Base-by-base conservation (phyloP, 164 flowering plant genomes). In the Nelumbo lutea region DNA sequence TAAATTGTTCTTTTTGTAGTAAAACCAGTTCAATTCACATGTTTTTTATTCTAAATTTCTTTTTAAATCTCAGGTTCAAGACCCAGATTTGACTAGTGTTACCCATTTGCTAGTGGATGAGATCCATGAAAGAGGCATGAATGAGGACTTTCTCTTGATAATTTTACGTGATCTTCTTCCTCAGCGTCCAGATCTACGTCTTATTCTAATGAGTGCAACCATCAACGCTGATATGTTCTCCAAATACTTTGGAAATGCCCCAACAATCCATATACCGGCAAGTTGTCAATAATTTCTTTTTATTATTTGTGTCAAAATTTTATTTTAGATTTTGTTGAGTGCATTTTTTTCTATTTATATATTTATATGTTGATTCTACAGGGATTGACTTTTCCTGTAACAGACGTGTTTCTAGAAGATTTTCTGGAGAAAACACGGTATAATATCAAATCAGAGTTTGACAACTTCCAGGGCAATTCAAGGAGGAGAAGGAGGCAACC, bases 71-170 rank as follows among this genome's bases (percentile, higher is more conserved):
- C 90, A 94, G 98, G 90, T 90, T 74, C 84, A 87, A 69, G 97
- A 94, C 68, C 97, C 98, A 48, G 64, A 78, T 61, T 79, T 94
- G 64, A 81, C 83, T 69, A 91, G 95, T 65, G 84, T 90, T 53
- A 94, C 91, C 82, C 96, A 94, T 84, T 82, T 94, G 81, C 73
- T 94, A 60, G 96, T 94, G 58, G 98, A 94, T 82, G 98, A 94
- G 85, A 94, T 94, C 70, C 98, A 94, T 84, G 98, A 94, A 84
- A 86, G 98, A 81, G 98, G 98, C 67, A 87, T 94, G 88, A 90
- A 94, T 85, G 98, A 94, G 69, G 98, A 94, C 81, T 94, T 94
- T 73, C 83, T 94, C 4, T 51, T 94, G 58, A 91, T 94, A 60
- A 94, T 94, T 69, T 62, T 94, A 75, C 90, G 85, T 47, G 97